Evolutionary conservation across 805 yeast species (phyloP).

Genomic region (Lachancea lanzarotensis): DNA sequence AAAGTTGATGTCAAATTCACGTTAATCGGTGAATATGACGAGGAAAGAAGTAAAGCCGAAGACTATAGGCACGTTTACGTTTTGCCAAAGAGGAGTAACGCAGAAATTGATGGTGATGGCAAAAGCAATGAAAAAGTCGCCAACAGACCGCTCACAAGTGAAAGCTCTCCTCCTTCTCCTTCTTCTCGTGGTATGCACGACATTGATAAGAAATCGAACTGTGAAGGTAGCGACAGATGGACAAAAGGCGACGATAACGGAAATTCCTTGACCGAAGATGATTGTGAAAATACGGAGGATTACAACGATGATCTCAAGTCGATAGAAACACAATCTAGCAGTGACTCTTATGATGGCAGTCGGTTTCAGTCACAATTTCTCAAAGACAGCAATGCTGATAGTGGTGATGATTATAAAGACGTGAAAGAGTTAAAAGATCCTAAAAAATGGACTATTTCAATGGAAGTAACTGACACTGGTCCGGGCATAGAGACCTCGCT

Average conservation of each 20-base stretch:
- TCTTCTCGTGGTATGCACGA: background rate
- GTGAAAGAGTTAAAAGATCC: slow-evolving; percentile 22
- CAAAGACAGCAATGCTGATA: slow-evolving; percentile 16
- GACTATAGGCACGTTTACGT: slow-evolving; percentile 44
- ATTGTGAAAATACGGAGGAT: slow-evolving; percentile 12
- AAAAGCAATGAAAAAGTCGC: background rate
- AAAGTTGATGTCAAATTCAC: slow-evolving; percentile 58
- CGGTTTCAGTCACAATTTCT: slow-evolving; percentile 40
- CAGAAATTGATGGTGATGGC: slow-evolving; percentile 8
- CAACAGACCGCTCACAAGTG: slow-evolving; percentile 14
- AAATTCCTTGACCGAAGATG: slow-evolving; percentile 9
- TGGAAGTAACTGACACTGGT: slow-evolving; percentile 84
- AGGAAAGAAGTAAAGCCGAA: slow-evolving; percentile 36
- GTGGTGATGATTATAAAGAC: slow-evolving; percentile 2
- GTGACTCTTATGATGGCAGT: slow-evolving; percentile 39
- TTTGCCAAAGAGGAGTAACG: slow-evolving; percentile 22
- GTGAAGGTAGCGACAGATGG: too few relatives aligned
- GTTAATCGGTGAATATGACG: slow-evolving; percentile 68
- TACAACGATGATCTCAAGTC: slow-evolving; percentile 7
- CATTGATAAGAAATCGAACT: too few relatives aligned
- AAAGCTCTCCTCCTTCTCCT: background rate
- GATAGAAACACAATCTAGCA: slow-evolving; percentile 22
- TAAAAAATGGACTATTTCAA: slow-evolving; percentile 36
- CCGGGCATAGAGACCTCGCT: slow-evolving; percentile 85
- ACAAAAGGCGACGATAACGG: slow-evolving; percentile 8